Evolutionary conservation across 2,329 filamentous ascomycete species (phyloP), one percentile per base, ranked within the genome.

Genomic region (Diplodia scrobiculata): DNA sequence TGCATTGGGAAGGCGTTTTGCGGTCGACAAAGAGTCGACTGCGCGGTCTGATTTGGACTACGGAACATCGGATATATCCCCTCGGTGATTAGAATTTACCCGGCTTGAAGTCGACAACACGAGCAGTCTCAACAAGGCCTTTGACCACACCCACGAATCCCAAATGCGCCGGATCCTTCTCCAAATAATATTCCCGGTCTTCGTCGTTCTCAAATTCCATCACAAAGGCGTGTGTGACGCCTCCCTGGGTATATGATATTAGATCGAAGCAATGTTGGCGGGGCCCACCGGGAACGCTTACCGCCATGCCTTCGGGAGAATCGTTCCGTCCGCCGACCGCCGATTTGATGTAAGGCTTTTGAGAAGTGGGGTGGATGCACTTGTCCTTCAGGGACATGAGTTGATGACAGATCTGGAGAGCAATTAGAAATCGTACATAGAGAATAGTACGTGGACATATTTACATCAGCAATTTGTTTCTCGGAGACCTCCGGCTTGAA

Each of bases 201-300:
- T 85, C 83, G 19, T 80, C 79, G 25, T 75, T 87, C 10, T 83
- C 82, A 67, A 92, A 92, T 70, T 90, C 85, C 25, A 84, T 82
- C 1, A 92, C 83, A 68, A 92, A 92, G 0, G 82, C 87, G 73
- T 92, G 89, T 0, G 87, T 87, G 60, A 89, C 84, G 0, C 84
- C 88, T 58, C 83, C 81, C 88, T 78, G 19, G 45, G 38, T 17
- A 29, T 2, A 27, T 27, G 32, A 14, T n/a, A 36, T 66, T 21
- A 54, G 55, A 48, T 55, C 11, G 29, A 32, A 6, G 27, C 19
- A 51, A 13, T 19, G 10, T 25, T 55, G 9, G 38, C 27, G 19
- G n/a, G 50, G 36, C 29, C 53, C 50, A 10, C 41, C 21, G 19
- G 50, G 51, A 59, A 53, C 60, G 11, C 34, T 67, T 79, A 89